Conservation (phyloP, 768 basidiomycete species). For the Infundibulicybe gibba region DNA sequence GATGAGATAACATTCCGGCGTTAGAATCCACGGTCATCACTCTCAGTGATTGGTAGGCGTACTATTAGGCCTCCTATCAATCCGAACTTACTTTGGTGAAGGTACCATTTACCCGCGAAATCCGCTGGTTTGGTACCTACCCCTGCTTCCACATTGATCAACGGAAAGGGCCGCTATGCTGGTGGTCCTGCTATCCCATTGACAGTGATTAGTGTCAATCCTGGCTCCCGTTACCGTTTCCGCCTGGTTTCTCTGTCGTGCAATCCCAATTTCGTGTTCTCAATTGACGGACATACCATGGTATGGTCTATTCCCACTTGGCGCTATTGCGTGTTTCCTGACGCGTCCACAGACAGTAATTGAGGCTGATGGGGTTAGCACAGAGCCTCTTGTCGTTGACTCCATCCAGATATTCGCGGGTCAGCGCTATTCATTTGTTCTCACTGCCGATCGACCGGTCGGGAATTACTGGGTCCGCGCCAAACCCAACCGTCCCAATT, state of each 20-base stretch:
- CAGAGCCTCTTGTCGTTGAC: slow-evolving; percentile 25
- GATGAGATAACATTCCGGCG: too few relatives aligned
- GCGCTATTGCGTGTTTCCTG: background rate
- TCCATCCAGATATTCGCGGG: slow-evolving; percentile 30
- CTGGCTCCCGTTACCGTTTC: slow-evolving; percentile 35
- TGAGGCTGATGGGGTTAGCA: slow-evolving; percentile 28
- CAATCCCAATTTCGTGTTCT: slow-evolving; percentile 27
- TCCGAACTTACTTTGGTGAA: slow-evolving; percentile 1
- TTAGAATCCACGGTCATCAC: slow-evolving; percentile 16
- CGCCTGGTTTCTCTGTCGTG: slow-evolving; percentile 36
- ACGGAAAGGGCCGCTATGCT: slow-evolving; percentile 27
- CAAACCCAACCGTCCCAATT: slow-evolving; percentile 12
- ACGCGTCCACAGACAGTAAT: slow-evolving; percentile 20
- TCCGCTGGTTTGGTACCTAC: background rate
- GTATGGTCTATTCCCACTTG: slow-evolving; percentile 5
- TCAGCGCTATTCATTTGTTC: slow-evolving; percentile 38
- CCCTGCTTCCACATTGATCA: slow-evolving; percentile 23
- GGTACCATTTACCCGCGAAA: slow-evolving; percentile 3
- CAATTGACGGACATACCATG: slow-evolving; percentile 25
- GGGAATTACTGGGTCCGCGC: slow-evolving; percentile 34
- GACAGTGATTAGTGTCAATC: slow-evolving; percentile 25
- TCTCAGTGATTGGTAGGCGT: slow-evolving; percentile 16
- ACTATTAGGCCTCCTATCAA: background rate
- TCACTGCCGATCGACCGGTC: slow-evolving; percentile 31
- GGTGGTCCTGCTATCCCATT: slow-evolving; percentile 20